Evolutionary conservation across 768 basidiomycete species (phyloP).

Genomic region (Coprinopsis strossmayeri): DNA sequence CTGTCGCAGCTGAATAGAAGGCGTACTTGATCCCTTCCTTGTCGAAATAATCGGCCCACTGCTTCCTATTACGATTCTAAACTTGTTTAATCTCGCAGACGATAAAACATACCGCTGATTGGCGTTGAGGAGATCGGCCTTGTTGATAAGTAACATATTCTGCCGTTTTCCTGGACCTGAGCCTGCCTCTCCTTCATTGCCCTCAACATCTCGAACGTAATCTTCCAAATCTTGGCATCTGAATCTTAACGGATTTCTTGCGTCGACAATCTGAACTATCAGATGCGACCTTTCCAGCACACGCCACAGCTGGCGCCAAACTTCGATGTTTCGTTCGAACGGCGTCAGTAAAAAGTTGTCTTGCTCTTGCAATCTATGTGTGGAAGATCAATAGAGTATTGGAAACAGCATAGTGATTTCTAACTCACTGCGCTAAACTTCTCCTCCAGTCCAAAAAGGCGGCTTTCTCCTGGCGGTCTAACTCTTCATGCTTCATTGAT

Average conservation of each 20-base stretch:
- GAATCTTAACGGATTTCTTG: conserved; percentile 88
- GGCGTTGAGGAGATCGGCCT: conserved; percentile 84
- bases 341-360: conserved; percentile 89
- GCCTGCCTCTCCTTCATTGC: conserved; percentile 73
- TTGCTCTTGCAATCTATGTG: conserved; percentile 74
- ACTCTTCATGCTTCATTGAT: conserved; percentile 63
- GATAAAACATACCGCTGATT: conserved; percentile 64
- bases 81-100: background rate
- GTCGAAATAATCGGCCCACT: conserved; percentile 94
- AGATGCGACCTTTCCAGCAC: conserved; percentile 94
- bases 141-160: conserved; percentile 87
- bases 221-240: conserved; percentile 87
- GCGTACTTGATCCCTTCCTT: conserved; percentile 68
- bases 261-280: conserved; percentile 93
- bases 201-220: conserved; percentile 82
- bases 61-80: conserved; percentile 36
- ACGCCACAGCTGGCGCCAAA: conserved; percentile 98
- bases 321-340: conserved; percentile 96
- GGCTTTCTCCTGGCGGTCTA: conserved; percentile 86
- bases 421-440: conserved; percentile 79
- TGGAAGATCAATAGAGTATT: background rate
- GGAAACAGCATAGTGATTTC: background rate
- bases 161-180: conserved; percentile 67
- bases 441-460: conserved; percentile 92
- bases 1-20: conserved; percentile 91